Conservation (phyloP, 768 basidiomycete species). For the Cubamyces lactineus region DNA sequence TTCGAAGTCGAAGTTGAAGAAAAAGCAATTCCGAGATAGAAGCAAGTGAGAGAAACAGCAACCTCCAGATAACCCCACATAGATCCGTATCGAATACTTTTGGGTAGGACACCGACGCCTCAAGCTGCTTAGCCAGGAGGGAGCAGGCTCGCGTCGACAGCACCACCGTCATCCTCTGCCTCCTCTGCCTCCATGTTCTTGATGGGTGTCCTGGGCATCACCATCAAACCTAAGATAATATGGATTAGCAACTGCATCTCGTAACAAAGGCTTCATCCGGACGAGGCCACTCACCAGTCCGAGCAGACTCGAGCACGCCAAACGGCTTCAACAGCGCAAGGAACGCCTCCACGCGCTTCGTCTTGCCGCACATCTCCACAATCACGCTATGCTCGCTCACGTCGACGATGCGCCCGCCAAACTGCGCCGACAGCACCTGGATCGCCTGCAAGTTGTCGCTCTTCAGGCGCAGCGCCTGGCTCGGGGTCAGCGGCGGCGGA, state of each 20-base stretch:
- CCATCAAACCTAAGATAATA: slow-evolving; percentile 80
- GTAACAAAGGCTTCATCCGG: too few species aligned
- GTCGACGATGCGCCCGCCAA: slow-evolving; percentile 92
- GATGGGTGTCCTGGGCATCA: slow-evolving; percentile 96
- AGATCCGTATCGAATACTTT: slow-evolving; percentile 11
- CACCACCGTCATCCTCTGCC: slow-evolving; percentile 50
- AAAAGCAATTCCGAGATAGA: background rate
- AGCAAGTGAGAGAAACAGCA: background rate
- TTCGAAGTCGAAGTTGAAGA: too few species aligned
- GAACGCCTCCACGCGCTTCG: slow-evolving; percentile 89
- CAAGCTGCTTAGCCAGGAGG: slow-evolving; percentile 79
- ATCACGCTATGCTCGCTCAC: slow-evolving; percentile 94
- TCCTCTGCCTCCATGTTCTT: slow-evolving; percentile 59
- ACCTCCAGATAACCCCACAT: slow-evolving; percentile 4
- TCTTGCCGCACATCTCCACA: slow-evolving; percentile 94
- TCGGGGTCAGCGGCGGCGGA: slow-evolving; percentile 50
- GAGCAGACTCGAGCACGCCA: slow-evolving; percentile 92
- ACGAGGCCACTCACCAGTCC: slow-evolving; percentile 80
- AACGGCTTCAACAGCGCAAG: slow-evolving; percentile 90
- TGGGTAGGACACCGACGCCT: background rate
- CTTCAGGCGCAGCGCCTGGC: slow-evolving; percentile 86
- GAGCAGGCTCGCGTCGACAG: slow-evolving; percentile 88
- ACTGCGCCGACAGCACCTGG: slow-evolving; percentile 80
- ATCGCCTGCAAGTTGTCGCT: slow-evolving; percentile 91
- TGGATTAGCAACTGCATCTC: background rate